Evolutionary conservation across 768 basidiomycete genomes (phyloP).

Genomic region (Russula earlei): DNA sequence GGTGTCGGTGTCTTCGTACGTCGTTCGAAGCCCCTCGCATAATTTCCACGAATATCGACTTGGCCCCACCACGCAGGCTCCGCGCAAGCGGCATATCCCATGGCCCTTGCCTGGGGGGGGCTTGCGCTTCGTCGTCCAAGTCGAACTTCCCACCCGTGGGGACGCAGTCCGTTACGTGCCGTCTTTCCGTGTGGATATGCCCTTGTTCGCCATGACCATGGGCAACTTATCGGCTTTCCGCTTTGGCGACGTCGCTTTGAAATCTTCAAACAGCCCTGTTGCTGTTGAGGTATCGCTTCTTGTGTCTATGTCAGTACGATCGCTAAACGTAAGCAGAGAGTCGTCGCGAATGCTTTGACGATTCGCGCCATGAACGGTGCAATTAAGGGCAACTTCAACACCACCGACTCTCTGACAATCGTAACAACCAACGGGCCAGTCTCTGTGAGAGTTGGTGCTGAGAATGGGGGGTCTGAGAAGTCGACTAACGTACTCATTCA

Average conservation of each 20-base stretch:
- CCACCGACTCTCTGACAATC: conserved; percentile 24
- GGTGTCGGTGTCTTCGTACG: conserved; percentile 34
- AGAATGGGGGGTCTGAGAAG: conserved; percentile 20
- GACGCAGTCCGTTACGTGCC: neutral
- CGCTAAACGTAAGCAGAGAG: conserved; percentile 23
- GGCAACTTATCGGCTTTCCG: neutral
- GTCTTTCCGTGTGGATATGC: conserved; percentile 1
- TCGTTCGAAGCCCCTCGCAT: neutral
- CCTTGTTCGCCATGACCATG: conserved; percentile 1
- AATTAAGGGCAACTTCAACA: conserved; percentile 33
- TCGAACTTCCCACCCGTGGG: neutral
- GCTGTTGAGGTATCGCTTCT: conserved; percentile 21
- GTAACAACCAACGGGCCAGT: conserved; percentile 30
- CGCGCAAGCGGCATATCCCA: neutral
- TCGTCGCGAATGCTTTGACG: conserved; percentile 21
- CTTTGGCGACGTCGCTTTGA: neutral
- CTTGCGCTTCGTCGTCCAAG: conserved; percentile 22
- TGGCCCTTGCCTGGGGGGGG: conserved; percentile 12
- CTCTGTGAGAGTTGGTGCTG: conserved; percentile 23
- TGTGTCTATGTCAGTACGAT: neutral
- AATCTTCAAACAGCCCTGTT: conserved; percentile 24
- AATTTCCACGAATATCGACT: neutral
- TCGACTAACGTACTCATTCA: conserved; percentile 27
- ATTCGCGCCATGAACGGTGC: conserved; percentile 28
- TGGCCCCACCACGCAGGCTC: conserved; percentile 9